phyloP scores from a whole-genome alignment of 495 filamentous ascomycete species.

The Lasiosphaeriaceae sp. region DNA sequence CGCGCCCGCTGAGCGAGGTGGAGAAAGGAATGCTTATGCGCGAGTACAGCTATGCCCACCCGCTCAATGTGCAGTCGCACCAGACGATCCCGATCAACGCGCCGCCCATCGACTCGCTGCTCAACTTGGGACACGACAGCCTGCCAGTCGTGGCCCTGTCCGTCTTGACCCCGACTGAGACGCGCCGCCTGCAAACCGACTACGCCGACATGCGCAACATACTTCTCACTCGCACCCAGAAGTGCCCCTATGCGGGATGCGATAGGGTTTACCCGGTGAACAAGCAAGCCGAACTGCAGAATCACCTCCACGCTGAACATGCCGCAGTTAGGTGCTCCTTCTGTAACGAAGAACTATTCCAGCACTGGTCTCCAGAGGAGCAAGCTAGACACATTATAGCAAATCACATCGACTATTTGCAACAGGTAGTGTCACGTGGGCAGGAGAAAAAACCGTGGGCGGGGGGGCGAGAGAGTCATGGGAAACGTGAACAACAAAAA shows the following conservation, averaged over 20 bases:
- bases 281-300: conserved; percentile 17
- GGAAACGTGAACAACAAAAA: too few relatives aligned
- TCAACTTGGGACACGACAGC: conserved; percentile 22
- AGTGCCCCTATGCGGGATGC: conserved; percentile 35
- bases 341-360: conserved; percentile 22
- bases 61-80: conserved; percentile 15
- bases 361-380: conserved; percentile 20
- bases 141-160: conserved; percentile 32
- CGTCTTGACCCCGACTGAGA: conserved; percentile 39
- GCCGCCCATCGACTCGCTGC: conserved; percentile 32
- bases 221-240: conserved; percentile 25
- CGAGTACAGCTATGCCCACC: conserved; percentile 18
- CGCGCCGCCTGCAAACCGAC: conserved; percentile 29
- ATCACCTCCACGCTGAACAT: conserved; percentile 32
- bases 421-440: too few relatives aligned
- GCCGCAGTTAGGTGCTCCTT: conserved; percentile 22
- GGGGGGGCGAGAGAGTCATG: too few relatives aligned
- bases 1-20: background rate
- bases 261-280: conserved; percentile 21
- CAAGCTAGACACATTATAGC: conserved; percentile 16
- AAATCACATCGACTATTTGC: too few relatives aligned
- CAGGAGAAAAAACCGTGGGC: too few relatives aligned
- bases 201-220: conserved; percentile 31
- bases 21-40: conserved; percentile 10
- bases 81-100: conserved; percentile 27